Evolutionary conservation across 2,329 filamentous ascomycete species (phyloP).

Genomic region (Tolypocladium inflatum): DNA sequence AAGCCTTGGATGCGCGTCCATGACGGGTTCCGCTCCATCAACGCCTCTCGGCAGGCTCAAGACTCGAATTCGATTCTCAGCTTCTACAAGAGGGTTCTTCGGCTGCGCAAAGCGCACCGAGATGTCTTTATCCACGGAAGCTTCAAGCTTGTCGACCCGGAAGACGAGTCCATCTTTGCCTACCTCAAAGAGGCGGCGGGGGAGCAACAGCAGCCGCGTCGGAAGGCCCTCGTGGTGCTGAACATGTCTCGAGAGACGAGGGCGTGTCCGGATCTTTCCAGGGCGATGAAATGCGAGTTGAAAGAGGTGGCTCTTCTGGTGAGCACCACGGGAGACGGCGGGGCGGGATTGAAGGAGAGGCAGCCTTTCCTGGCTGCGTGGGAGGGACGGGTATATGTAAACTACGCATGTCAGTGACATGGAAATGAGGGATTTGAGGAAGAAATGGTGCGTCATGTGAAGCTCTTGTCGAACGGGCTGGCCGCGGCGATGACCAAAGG

Average conservation of each 20-base stretch:
- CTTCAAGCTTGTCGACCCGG: constrained; percentile 43
- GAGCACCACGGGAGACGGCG: background rate
- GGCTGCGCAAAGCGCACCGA: constrained; percentile 41
- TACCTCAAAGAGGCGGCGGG: constrained; percentile 32
- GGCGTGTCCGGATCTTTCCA: background rate
- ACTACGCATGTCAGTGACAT: background rate
- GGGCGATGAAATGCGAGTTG: background rate
- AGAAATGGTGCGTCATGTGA: background rate
- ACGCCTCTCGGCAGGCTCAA: constrained; percentile 38
- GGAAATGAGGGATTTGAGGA: background rate
- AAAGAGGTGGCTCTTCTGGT: background rate
- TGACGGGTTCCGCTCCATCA: constrained; percentile 45
- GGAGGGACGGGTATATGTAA: constrained; percentile 1
- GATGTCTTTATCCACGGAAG: constrained; percentile 53
- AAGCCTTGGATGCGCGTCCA: constrained; percentile 62
- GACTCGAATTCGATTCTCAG: constrained; percentile 42
- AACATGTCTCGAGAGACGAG: background rate
- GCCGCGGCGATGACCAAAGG: background rate
- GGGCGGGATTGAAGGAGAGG: background rate
- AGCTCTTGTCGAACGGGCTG: background rate
- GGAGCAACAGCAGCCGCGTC: background rate
- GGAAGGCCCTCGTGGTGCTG: background rate
- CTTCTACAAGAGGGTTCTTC: constrained; percentile 48
- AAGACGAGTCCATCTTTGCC: constrained; percentile 45
- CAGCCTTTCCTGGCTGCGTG: background rate